Evolutionary conservation across 1,284 basidiomycete genomes (phyloP).

Genomic region (Trichosporon ovoides): DNA sequence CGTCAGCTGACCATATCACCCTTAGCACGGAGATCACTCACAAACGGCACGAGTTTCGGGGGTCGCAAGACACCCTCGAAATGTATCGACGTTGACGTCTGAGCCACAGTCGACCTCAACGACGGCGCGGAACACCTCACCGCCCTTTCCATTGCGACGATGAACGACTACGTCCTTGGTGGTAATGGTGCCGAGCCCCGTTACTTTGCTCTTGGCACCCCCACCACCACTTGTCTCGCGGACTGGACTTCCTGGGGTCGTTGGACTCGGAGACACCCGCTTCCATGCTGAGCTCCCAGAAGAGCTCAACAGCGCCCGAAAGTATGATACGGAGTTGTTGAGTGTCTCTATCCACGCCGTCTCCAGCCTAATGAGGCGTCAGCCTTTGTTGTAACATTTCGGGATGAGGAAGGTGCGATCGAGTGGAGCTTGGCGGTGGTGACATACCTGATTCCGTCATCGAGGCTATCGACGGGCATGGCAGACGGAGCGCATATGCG

Average conservation of each 20-base stretch:
- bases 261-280: slow-evolving; percentile 35
- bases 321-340: slow-evolving; percentile 40
- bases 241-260: slow-evolving; percentile 24
- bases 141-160: slow-evolving; percentile 51
- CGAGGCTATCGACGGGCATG: slow-evolving; percentile 41
- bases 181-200: slow-evolving; percentile 34
- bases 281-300: slow-evolving; percentile 48
- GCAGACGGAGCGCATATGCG: slow-evolving; percentile 4
- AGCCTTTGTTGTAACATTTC: background rate
- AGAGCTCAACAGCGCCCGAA: slow-evolving; percentile 45
- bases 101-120: slow-evolving; percentile 68
- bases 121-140: slow-evolving; percentile 77
- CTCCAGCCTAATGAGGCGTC: slow-evolving; percentile 36
- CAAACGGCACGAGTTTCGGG: slow-evolving; percentile 77
- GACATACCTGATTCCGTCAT: slow-evolving; percentile 46
- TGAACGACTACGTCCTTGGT: slow-evolving; percentile 50
- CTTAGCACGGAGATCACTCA: slow-evolving; percentile 24
- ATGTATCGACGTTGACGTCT: slow-evolving; percentile 66
- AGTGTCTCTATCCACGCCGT: slow-evolving; percentile 46
- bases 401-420: background rate
- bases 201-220: slow-evolving; percentile 18
- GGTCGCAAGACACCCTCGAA: slow-evolving; percentile 75
- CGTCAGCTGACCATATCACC: background rate
- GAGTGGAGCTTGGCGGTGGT: background rate
- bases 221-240: slow-evolving; percentile 19